These are phyloP conservation scores for Cardiospermum halicacabum DNA, from an alignment of 345 rosid genomes.

Conservation along the genomic window DNA sequence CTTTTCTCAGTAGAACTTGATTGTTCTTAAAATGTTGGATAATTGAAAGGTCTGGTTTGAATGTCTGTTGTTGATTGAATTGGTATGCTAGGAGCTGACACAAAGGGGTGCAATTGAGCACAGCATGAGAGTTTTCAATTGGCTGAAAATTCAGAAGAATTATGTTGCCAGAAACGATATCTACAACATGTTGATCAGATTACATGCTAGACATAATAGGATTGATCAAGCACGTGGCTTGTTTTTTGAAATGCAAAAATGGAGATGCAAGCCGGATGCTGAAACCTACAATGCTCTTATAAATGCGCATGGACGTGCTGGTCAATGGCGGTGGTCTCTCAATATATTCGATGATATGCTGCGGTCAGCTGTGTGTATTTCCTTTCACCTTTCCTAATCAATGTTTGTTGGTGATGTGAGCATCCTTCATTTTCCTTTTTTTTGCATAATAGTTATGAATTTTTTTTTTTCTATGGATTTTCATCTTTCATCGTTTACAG, in stretches of 20 bases:
- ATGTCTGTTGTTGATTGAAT: constrained; percentile 3
- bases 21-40: too few relatives aligned
- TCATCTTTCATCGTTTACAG: too few relatives aligned
- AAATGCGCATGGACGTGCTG: constrained; percentile 80
- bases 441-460: constrained; percentile 6
- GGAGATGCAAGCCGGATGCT: constrained; percentile 91
- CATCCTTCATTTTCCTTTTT: constrained; percentile 23
- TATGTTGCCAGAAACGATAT: constrained; percentile 78
- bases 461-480: too few relatives aligned
- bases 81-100: constrained; percentile 54
- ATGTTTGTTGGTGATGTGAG: constrained; percentile 30
- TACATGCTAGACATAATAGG: constrained; percentile 71
- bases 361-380: constrained; percentile 74
- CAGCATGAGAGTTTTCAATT: constrained; percentile 51
- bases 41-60: not conserved
- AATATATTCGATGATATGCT: constrained; percentile 91
- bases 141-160: constrained; percentile 84
- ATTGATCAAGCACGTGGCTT: constrained; percentile 87
- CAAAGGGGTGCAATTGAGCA: constrained; percentile 68
- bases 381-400: constrained; percentile 28
- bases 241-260: constrained; percentile 94
- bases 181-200: constrained; percentile 84
- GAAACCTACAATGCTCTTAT: constrained; percentile 90
- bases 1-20: not conserved
- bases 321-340: constrained; percentile 97